phyloP scores from a whole-genome alignment of 2,329 filamentous ascomycete genomes.

The Didymella arachidicola region DNA sequence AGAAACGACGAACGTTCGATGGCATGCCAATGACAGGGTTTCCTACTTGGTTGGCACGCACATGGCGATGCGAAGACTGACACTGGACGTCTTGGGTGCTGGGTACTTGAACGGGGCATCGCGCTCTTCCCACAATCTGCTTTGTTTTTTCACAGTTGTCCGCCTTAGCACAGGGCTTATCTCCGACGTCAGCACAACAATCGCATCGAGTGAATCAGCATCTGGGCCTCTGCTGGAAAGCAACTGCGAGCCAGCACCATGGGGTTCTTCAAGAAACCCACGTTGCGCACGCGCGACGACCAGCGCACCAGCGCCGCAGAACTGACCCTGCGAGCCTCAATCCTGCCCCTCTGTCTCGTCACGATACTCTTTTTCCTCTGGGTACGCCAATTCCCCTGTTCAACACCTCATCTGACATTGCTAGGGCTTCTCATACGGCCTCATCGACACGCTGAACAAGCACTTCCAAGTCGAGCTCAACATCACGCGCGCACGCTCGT shows the following conservation, averaged over 20 bases:
- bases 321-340: constrained; percentile 70
- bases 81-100: constrained; percentile 11
- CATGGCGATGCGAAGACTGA: constrained; percentile 15
- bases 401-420: neutral
- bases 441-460: constrained; percentile 63
- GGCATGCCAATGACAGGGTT: constrained; percentile 7
- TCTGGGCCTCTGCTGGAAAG: neutral
- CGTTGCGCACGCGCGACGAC: constrained; percentile 46
- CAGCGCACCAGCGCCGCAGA: constrained; percentile 64
- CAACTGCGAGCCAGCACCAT: constrained; percentile 22
- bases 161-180: neutral
- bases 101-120: constrained; percentile 22
- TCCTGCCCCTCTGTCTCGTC: constrained; percentile 71
- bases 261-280: constrained; percentile 43
- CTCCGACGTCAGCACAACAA: neutral
- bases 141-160: neutral
- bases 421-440: constrained; percentile 63
- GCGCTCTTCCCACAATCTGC: neutral
- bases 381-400: constrained; percentile 47
- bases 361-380: constrained; percentile 71
- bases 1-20: constrained; percentile 4
- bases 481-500: constrained; percentile 55
- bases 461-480: constrained; percentile 57
- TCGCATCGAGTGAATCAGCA: neutral
- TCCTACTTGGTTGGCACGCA: constrained; percentile 19